These are phyloP conservation scores for Glebionis coronaria DNA, from an alignment of 129 eudicot genomes.

Conservation along the genomic window DNA sequence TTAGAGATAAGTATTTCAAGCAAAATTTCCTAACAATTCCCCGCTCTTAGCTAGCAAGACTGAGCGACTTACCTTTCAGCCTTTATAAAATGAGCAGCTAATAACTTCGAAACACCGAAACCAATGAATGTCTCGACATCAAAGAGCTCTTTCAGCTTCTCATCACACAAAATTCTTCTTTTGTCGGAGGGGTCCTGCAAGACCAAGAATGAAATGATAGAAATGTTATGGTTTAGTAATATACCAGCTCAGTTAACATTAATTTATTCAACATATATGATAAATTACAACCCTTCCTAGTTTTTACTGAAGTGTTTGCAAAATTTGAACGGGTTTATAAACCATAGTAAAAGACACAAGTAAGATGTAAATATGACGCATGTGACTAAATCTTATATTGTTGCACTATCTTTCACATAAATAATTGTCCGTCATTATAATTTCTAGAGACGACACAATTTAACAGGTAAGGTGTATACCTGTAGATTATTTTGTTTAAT, in stretches of 20 bases:
- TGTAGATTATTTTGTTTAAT: constrained; percentile 79
- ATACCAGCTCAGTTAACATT: not conserved
- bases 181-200: constrained; percentile 90
- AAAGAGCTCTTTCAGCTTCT: constrained; percentile 88
- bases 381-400: too few species aligned
- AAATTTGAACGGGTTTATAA: too few species aligned
- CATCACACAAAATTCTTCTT: constrained; percentile 76
- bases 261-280: too few species aligned
- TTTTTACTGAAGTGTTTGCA: too few species aligned
- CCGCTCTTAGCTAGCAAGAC: constrained; percentile 19
- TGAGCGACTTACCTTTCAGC: constrained; percentile 45
- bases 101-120: constrained; percentile 62
- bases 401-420: too few species aligned
- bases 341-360: too few species aligned
- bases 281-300: too few species aligned
- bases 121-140: constrained; percentile 67
- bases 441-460: not conserved
- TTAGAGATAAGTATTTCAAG: constrained; percentile 23
- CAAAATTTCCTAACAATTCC: constrained; percentile 36
- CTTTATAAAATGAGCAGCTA: constrained; percentile 62
- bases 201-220: not conserved
- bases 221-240: not conserved
- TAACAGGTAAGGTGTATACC: constrained; percentile 37
- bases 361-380: too few species aligned
- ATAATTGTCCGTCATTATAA: not conserved